Evolutionary conservation across 2,329 filamentous ascomycete species (phyloP), one percentile per base, ranked within the genome.

Genomic region (Monosporascus sp.): DNA sequence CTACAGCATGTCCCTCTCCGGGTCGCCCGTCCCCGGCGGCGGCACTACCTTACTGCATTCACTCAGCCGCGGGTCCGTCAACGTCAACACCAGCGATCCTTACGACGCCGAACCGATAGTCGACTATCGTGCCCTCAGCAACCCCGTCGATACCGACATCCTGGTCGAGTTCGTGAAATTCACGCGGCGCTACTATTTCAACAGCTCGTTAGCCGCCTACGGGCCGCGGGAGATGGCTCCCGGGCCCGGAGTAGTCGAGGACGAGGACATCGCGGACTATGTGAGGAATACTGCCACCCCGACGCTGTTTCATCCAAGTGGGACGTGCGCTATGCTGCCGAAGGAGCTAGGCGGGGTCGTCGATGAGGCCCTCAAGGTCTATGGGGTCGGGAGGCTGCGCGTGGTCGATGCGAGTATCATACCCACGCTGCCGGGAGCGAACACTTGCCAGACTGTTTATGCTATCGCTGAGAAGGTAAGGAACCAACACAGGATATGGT

Each of bases 401-500:
- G 70, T 79, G 4, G 72, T 73, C 5, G 76, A 80, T 63, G 76
- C 76, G 1, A 75, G 71, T 14, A 63, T 77, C 17, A 71, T 78
- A 52, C 74, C 75, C 2, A 69, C 75, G 69, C 72, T 66, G 65
- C 73, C 47, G 65, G 76, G 62, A 70, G 73, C 57, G 14, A 70
- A 76, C 7, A 77, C 77, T 24, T 76, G 79, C 55, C 76, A 75
- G 59, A 72, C 70, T 3, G 75, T 79, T 2, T 80, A 80, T 58
- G 77, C 75, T 67, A 65, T 78, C 54, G 77, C 68, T n/a, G 78
- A 80, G 63, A 79, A 75, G 62, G 64, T 63, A 38, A 57, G 59
- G 53, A 8, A n/a, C 14, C 2, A 7, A 8, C 9, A 20, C 24
- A n/a, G 1, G 7, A 15, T 17, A 22, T 35, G 18, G 27, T 24